These are phyloP conservation scores for Chlamydomonas sp. DNA, from an alignment of 139 green algal genomes.

Conservation along the genomic window DNA sequence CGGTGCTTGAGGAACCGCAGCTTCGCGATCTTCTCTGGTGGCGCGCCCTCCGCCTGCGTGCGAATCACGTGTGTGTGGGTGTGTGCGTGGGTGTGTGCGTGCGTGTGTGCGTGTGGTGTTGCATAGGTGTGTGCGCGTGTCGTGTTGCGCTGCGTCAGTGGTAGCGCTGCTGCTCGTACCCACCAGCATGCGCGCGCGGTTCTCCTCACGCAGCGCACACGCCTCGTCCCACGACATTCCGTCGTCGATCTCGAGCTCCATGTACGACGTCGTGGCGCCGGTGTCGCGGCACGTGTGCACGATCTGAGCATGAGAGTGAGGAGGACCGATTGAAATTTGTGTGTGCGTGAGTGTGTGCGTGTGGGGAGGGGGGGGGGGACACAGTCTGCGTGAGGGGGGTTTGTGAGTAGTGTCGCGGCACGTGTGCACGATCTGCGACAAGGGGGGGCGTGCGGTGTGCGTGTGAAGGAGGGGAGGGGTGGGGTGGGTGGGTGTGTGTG, in stretches of 20 bases:
- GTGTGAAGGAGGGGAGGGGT: neutral
- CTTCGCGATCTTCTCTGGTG: too few relatives aligned
- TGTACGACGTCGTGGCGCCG: slow-evolving; percentile 17
- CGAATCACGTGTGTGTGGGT: too few relatives aligned
- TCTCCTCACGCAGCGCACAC: neutral
- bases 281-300: neutral
- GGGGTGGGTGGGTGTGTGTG: neutral
- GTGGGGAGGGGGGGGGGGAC: neutral
- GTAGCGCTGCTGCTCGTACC: too few relatives aligned
- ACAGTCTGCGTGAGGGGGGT: too few relatives aligned
- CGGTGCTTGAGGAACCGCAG: too few relatives aligned
- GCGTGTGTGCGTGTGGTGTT: too few relatives aligned
- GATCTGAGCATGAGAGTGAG: neutral
- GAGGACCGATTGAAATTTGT: neutral
- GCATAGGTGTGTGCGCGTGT: too few relatives aligned
- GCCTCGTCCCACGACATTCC: slow-evolving; percentile 19
- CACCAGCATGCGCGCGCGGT: neutral
- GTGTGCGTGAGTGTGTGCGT: neutral
- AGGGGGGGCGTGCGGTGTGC: neutral
- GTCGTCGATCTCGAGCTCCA: slow-evolving; percentile 27
- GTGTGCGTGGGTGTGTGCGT: too few relatives aligned
- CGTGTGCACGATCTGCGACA: neutral
- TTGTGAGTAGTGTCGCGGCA: neutral
- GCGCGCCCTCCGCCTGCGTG: too few relatives aligned
- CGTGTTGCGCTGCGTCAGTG: too few relatives aligned